Conservation (phyloP, 2,329 filamentous ascomycete genomes). For the Thielaviopsis ethacetica region DNA sequence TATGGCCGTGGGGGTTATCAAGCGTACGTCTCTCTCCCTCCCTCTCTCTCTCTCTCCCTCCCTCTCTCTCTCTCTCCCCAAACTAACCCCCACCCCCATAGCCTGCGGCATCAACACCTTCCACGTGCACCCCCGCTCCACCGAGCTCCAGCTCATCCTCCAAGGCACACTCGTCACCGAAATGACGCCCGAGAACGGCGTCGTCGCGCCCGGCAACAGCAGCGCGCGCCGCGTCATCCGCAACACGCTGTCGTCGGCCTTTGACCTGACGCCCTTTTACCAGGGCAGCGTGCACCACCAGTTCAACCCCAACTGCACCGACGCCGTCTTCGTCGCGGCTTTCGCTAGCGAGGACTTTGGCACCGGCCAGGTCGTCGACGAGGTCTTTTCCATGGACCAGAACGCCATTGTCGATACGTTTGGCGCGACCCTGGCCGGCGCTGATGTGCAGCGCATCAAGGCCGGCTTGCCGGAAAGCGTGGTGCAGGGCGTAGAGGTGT, state of each 20-base stretch:
- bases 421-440: conserved; percentile 28
- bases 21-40: conserved; percentile 17
- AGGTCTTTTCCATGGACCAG: conserved; percentile 29
- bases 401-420: conserved; percentile 31
- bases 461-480: conserved; percentile 26
- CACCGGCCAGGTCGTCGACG: conserved; percentile 32
- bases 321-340: conserved; percentile 32
- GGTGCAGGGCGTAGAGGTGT: conserved; percentile 35
- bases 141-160: conserved; percentile 36
- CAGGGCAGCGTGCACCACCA: conserved; percentile 38
- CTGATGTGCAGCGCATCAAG: conserved; percentile 29
- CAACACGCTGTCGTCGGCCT: conserved; percentile 22
- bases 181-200: conserved; percentile 37
- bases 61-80: conserved; percentile 8
- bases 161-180: conserved; percentile 32
- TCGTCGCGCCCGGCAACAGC: conserved; percentile 19
- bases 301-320: conserved; percentile 37
- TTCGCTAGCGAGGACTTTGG: conserved; percentile 36
- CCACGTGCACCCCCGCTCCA: conserved; percentile 36
- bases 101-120: conserved; percentile 41
- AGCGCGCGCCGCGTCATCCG: conserved; percentile 25
- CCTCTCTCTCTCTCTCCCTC: conserved; percentile 11
- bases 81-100: too few relatives aligned
- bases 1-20: conserved; percentile 35
- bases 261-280: conserved; percentile 37